A percentile compares a stretch with the other conserved stretches of the same genome.
Evolutionary conservation across 2,329 filamentous ascomycete genomes (phyloP).

Genomic region (Tolypocladium paradoxum): DNA sequence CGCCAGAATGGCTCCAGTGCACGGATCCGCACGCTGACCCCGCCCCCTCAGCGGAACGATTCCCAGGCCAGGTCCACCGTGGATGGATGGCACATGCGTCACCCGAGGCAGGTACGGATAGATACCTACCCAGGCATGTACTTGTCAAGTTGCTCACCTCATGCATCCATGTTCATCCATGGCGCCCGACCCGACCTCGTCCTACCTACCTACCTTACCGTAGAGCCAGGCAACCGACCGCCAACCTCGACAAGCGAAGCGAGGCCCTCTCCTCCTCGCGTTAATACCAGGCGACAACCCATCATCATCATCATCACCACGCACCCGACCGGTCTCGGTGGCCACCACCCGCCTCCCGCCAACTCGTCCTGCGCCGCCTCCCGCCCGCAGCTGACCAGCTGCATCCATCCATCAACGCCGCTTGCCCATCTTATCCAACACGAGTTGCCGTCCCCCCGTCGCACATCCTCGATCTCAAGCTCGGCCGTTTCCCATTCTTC

Average conservation of each 20-base stretch:
- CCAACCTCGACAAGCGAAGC: neutral
- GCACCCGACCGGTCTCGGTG: neutral
- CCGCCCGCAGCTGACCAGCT: neutral
- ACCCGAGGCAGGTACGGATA: too few relatives aligned
- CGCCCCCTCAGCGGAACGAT: neutral
- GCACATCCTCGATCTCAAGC: neutral
- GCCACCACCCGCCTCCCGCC: neutral
- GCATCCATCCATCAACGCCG: neutral
- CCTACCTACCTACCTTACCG: too few relatives aligned
- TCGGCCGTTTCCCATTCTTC: neutral
- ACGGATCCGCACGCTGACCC: neutral
- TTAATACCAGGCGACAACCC: neutral
- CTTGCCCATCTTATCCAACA: neutral
- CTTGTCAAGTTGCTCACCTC: too few relatives aligned
- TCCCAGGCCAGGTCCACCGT: neutral
- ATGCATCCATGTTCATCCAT: neutral
- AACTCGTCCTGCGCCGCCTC: neutral
- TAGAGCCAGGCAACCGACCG: neutral
- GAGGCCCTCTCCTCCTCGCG: neutral
- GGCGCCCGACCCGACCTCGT: neutral
- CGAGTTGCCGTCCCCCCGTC: neutral
- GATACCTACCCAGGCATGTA: too few relatives aligned
- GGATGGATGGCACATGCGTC: neutral
- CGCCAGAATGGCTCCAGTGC: too few relatives aligned
- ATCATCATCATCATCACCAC: neutral